Evolutionary conservation across 1,139 yeast species (phyloP).

Genomic region (Hansenula lynferdii): DNA sequence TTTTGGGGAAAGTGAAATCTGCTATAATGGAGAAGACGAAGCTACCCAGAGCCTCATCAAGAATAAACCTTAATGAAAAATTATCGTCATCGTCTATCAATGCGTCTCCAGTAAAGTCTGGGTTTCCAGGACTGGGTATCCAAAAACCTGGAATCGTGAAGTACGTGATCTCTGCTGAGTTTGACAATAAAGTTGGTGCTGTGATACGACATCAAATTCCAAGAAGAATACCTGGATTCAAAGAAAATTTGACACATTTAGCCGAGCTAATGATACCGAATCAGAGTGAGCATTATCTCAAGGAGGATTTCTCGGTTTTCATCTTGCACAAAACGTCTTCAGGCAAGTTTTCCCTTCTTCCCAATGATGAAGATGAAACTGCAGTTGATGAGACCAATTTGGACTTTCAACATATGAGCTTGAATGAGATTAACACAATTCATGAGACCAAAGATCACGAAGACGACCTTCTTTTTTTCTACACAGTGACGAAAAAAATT

Average conservation of each 20-base stretch:
- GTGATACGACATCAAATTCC: constrained; percentile 47
- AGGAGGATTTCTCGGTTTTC: constrained; percentile 14
- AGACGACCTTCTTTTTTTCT: constrained; percentile 18
- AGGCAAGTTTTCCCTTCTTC: constrained; percentile 13
- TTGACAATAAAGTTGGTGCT: constrained; percentile 55
- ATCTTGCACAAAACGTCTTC: constrained; percentile 19
- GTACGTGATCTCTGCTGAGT: constrained; percentile 50
- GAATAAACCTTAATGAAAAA: not conserved
- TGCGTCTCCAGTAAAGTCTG: no score
- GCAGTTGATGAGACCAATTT: constrained; percentile 7
- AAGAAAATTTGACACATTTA: constrained; percentile 36
- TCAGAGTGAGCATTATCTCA: constrained; percentile 15
- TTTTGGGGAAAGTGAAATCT: no score
- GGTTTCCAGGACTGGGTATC: not conserved
- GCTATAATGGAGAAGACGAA: not conserved
- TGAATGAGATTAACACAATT: constrained; percentile 19
- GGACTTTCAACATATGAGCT: constrained; percentile 7
- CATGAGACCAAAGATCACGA: constrained; percentile 12
- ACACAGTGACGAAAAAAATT: constrained; percentile 14
- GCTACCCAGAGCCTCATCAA: not conserved
- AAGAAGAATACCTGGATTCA: constrained; percentile 28
- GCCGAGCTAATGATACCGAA: constrained; percentile 55
- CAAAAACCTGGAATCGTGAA: constrained; percentile 6
- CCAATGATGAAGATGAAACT: no score
- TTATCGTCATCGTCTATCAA: not conserved